Percentiles rank a stretch among this genome's conserved stretches.
Evolutionary conservation across 2,329 filamentous ascomycete species (phyloP).

Genomic region (Geoglossum cookeanum): DNA sequence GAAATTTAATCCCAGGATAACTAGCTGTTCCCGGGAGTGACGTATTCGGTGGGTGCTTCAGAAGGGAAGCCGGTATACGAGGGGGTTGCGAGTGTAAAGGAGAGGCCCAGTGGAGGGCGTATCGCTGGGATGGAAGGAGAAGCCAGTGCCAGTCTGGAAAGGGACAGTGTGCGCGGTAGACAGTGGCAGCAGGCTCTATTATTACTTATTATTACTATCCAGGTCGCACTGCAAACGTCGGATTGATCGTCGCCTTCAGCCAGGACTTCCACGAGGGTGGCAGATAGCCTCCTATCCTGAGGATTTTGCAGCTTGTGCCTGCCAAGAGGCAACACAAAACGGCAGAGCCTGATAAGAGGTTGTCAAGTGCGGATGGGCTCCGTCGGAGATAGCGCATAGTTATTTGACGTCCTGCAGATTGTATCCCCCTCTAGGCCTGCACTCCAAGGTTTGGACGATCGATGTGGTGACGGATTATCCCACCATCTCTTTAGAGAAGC

Average conservation of each 20-base stretch:
- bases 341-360: not conserved
- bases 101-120: not conserved
- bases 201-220: not conserved
- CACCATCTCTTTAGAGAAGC: not conserved
- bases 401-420: not conserved
- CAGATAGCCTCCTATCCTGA: not conserved
- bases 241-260: not conserved
- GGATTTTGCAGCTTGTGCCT: not conserved
- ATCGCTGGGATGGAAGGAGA: not conserved
- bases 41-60: not conserved
- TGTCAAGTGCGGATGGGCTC: not conserved
- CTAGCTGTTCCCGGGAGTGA: not conserved
- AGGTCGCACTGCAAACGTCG: not conserved
- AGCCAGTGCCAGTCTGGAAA: not conserved
- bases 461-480: not conserved
- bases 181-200: not conserved
- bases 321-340: not conserved
- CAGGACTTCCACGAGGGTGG: not conserved
- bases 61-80: not conserved
- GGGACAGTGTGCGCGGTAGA: not conserved
- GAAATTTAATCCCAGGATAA: not conserved
- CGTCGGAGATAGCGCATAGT: not conserved
- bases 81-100: not conserved
- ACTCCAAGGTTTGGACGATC: not conserved
- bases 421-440: not conserved